Evolutionary conservation across 805 yeast genomes (phyloP), one percentile per base, ranked within the genome.

Genomic region (Wickerhamomyces mucosus): DNA sequence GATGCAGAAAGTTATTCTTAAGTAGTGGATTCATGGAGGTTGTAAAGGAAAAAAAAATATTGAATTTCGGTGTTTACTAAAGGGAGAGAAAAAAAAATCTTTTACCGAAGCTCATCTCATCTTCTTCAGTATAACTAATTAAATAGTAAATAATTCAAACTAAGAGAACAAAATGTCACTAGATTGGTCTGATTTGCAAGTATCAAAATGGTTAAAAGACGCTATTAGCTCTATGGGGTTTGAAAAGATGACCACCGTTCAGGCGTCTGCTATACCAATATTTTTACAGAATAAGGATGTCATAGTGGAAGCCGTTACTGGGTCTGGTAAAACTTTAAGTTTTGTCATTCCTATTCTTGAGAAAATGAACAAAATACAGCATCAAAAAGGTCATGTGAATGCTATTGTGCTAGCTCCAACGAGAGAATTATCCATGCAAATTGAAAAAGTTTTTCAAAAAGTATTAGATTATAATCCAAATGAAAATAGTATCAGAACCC

Each of bases 241-340:
- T 51, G 69, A 72, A 3, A 53, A 71, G 10, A 85, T 89, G 96
- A 92, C 98, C 0, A 95, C 98, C 0, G 98, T 92, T 0, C 98
- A 92, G 52, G 97, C 98, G 0, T 74, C 96, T 0, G 78, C 94
- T 0, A 81, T 92, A 30, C 98, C 98, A 0, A 59, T 88, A 37
- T 71, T 92, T 41, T 57, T 78, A 15, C 75, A 75, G 14, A 81
- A 86, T 50, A 89, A 89, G 48, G 98, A 92, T 57, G 96, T 92
- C 4, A 92, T 92, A 7, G 97, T 86, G 2, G 96, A 92, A 52
- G 95, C 96, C 0, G 95, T 85, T 2, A 92, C 98, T 0, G 98
- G 98, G 0, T 86, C 96, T 0, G 98, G 98, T n/a, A 92, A 92
- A 53, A 92, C 98, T 0, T 55, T 88, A n/a, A 80, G 96, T 4